Conservation (phyloP, 1,139 yeast genomes). For the Suzukiozyma palmioleophila region DNA sequence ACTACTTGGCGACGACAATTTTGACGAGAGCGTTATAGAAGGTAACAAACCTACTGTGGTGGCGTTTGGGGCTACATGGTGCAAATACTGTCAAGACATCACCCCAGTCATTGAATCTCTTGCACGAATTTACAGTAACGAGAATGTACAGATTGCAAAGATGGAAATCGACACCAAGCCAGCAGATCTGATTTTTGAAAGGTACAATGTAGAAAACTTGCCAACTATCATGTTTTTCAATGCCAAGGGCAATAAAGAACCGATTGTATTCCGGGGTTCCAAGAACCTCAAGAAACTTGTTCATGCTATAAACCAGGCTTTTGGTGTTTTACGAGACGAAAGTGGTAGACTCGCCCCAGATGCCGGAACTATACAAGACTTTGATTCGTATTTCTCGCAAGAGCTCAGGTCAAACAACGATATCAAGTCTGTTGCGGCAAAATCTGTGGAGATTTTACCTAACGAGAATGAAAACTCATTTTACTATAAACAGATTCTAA, state of each 20-base stretch:
- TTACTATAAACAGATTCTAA: background rate
- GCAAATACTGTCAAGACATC: slow-evolving; percentile 20
- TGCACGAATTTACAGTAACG: slow-evolving; percentile 33
- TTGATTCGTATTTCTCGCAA: slow-evolving; percentile 31
- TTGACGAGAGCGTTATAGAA: slow-evolving; percentile 27
- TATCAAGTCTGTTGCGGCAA: background rate
- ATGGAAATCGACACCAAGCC: slow-evolving; percentile 44
- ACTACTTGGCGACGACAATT: slow-evolving; percentile 30
- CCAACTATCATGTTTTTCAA: slow-evolving; percentile 55
- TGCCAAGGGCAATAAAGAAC: slow-evolving; percentile 38
- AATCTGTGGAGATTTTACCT: background rate
- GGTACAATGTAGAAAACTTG: slow-evolving; percentile 40
- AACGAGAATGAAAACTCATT: background rate
- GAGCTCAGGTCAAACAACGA: slow-evolving; percentile 14
- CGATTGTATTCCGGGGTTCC: slow-evolving; percentile 36
- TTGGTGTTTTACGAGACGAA: slow-evolving; percentile 48
- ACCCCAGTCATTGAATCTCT: slow-evolving; percentile 27
- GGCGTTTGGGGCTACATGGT: slow-evolving; percentile 38
- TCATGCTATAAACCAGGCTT: slow-evolving; percentile 44
- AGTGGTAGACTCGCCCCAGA: slow-evolving; percentile 44
- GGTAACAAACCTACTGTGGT: slow-evolving; percentile 22
- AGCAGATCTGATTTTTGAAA: slow-evolving; percentile 36
- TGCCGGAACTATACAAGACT: slow-evolving; percentile 53
- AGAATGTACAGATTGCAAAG: slow-evolving; percentile 39
- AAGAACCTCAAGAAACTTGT: slow-evolving; percentile 43